phyloP scores from a whole-genome alignment of 1,139 yeast species.

The Magnusiomyces ingens region DNA sequence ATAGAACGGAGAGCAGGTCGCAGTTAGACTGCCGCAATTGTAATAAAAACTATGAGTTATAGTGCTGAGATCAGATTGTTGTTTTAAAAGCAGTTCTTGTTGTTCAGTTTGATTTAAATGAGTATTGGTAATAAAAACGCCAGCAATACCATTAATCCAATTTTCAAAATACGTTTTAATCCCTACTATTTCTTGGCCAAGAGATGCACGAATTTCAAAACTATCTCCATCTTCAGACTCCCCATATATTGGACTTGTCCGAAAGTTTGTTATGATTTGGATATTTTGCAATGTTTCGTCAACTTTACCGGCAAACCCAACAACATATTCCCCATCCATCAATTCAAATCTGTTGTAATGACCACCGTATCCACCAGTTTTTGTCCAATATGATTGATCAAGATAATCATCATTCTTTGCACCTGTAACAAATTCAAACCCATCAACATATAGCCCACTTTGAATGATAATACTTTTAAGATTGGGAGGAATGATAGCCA shows the following conservation, averaged over 20 bases:
- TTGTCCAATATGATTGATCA: conserved; percentile 20
- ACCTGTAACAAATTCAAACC: conserved; percentile 40
- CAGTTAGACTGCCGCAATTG: conserved; percentile 27
- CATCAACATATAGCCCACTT: conserved; percentile 74
- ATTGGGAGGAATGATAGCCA: conserved; percentile 15
- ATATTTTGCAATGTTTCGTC: conserved; percentile 91
- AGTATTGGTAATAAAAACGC: conserved; percentile 37
- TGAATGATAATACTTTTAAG: conserved; percentile 50
- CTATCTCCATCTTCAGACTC: conserved; percentile 68
- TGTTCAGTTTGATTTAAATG: conserved; percentile 2
- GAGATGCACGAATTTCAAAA: conserved; percentile 54
- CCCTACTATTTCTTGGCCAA: conserved; percentile 54
- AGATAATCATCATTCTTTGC: conserved; percentile 17
- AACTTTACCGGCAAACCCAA: conserved; percentile 55
- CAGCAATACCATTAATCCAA: conserved; percentile 73
- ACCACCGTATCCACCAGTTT: conserved; percentile 56
- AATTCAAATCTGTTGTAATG: conserved; percentile 53
- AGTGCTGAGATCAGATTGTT: not conserved
- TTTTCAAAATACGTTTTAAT: conserved; percentile 56
- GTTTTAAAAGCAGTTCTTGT: not conserved
- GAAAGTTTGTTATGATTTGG: conserved; percentile 51
- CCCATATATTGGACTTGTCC: conserved; percentile 41
- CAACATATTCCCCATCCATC: conserved; percentile 50
- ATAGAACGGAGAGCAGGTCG: not conserved
- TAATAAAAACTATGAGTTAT: conserved; percentile 2